Evolutionary conservation across 139 green algal genomes (phyloP).

Genomic region (Micractinium conductrix): DNA sequence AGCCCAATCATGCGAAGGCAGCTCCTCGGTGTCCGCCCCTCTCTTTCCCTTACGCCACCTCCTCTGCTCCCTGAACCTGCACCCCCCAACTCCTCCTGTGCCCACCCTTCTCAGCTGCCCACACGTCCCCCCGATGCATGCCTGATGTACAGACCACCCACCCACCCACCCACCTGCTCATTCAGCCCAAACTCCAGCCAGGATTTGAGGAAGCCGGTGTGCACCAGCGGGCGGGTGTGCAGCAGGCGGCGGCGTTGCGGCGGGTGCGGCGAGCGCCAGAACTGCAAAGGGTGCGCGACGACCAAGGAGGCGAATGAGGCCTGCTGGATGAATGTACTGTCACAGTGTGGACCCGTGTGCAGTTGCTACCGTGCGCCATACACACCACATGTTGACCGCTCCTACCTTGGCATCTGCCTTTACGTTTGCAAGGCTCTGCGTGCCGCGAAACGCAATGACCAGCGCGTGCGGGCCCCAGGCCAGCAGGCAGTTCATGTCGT

Average conservation of each 20-base stretch:
- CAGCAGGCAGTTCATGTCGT: slow-evolving; percentile 27
- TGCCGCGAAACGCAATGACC: slow-evolving; percentile 5
- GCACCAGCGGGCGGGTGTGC: background rate
- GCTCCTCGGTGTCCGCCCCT: too few species aligned
- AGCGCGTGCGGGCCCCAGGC: background rate
- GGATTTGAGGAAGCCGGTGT: slow-evolving; percentile 10
- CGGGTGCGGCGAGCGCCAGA: slow-evolving; percentile 18
- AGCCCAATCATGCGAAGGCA: too few species aligned
- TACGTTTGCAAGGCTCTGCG: slow-evolving; percentile 10
- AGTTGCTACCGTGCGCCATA: too few species aligned
- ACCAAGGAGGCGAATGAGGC: background rate
- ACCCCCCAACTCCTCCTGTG: too few species aligned
- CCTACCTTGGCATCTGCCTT: slow-evolving; percentile 9
- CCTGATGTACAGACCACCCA: too few species aligned
- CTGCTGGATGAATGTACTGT: too few species aligned
- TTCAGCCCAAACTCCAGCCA: background rate
- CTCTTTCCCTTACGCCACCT: too few species aligned
- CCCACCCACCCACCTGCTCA: slow-evolving; percentile 5
- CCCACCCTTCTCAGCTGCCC: too few species aligned
- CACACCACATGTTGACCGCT: too few species aligned
- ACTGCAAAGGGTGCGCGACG: background rate
- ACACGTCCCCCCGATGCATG: too few species aligned
- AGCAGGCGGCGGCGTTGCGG: background rate
- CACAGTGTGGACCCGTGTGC: too few species aligned
- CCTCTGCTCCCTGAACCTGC: too few species aligned